A percentile compares a stretch with the other conserved stretches of the same genome.
Conservation (phyloP, 176 grass and related monocot species). For the Oryza coarctata region DNA sequence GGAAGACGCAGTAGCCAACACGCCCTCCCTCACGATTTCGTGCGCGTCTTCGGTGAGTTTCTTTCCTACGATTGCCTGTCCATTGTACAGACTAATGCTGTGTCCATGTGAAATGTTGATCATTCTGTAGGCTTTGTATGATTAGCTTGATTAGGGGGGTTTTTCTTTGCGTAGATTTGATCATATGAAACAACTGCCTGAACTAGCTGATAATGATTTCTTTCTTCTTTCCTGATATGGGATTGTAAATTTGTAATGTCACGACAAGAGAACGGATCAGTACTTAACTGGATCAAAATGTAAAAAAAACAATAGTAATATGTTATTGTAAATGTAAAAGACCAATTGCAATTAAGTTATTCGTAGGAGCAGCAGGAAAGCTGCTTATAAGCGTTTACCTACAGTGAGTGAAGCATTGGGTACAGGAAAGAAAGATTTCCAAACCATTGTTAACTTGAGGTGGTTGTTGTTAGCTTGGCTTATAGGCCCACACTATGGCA, state of each 20-base stretch:
- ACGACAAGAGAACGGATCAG: not conserved
- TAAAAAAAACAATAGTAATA: not conserved
- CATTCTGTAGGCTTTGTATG: not conserved
- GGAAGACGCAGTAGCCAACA: constrained; percentile 51
- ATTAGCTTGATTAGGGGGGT: not conserved
- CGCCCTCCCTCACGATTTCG: not conserved
- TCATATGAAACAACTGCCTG: not conserved
- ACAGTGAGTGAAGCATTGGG: not conserved
- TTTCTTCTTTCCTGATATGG: not conserved
- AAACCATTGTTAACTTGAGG: not conserved
- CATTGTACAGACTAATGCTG: not conserved
- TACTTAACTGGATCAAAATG: not conserved
- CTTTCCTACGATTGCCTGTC: not conserved
- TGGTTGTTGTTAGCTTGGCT: not conserved
- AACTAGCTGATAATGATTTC: not conserved
- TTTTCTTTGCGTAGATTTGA: not conserved
- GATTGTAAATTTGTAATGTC: not conserved
- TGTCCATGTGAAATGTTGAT: not conserved
- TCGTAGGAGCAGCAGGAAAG: not conserved
- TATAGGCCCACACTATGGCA: not conserved
- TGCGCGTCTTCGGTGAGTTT: constrained; percentile 2
- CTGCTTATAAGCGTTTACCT: not conserved
- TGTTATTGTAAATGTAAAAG: not conserved
- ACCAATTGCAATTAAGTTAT: not conserved
- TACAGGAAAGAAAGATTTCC: not conserved